Evolutionary conservation across 257 asterid species (phyloP), one percentile per base, ranked within the genome.

Genomic region (Forsythia viridissima): DNA sequence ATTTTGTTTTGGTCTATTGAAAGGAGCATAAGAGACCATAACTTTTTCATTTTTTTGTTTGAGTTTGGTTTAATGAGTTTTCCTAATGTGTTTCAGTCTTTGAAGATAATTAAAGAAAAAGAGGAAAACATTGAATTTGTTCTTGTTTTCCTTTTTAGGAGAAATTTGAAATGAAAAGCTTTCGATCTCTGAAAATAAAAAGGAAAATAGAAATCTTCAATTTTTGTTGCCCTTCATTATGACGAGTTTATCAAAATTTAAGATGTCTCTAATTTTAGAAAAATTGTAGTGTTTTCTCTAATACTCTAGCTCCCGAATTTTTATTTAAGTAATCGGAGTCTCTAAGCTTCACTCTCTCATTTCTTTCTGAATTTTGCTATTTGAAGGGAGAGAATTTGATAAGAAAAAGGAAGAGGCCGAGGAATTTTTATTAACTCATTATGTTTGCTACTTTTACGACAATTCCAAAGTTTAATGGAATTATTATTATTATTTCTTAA

Each of bases 281-380:
- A 52, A 52, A 13, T 15, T 1, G 37, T 8, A 21, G 15, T 24
- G 69, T 21, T 61, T 61, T 9, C 63, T 18, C 21, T 52, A n/a
- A 5, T 51, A 24, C 36, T 61, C 12, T 24, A 61, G 39, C 37
- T 63, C 39, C 40, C 1, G 5, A 63, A 34, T 21, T 21, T 21
- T 63, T 21, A 5, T 3, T 63, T 30, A 63, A 9, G 10, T 30
- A 63, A 24, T 63, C 39, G 2, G 6, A 63, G 12, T 24, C 39
- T 20, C 37, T 43, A 46, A 4, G 41, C 39, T 44, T 69, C 71
- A 40, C 6, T 70, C 46, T 21, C 68, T 57, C 77, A 41, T 24
- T 38, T 72, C 39, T 44, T 76, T 59, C 73, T 69, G 59, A 75
- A 70, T 46, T 69, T 51, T 46, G 48, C 75, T 55, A 72, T 79